phyloP scores from a whole-genome alignment of 805 yeast species.

The Metschnikowia borealis region DNA sequence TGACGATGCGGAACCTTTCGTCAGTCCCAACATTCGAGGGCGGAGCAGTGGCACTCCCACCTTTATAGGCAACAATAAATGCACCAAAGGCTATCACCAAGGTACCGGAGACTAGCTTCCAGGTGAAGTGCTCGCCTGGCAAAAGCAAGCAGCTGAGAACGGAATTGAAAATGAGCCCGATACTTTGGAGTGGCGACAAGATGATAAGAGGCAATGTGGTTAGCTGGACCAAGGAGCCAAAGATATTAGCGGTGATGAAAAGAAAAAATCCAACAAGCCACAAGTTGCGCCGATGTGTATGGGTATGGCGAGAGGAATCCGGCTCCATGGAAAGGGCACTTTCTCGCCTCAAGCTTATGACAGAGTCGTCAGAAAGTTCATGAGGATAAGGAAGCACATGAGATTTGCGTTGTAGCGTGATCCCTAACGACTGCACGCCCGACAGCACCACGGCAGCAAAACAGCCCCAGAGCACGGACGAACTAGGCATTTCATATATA shows the following conservation, averaged over 20 bases:
- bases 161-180: conserved; percentile 84
- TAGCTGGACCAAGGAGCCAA: conserved; percentile 81
- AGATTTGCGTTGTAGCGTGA: conserved; percentile 77
- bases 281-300: conserved; percentile 45
- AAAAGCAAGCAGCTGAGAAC: conserved; percentile 60
- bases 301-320: conserved; percentile 21
- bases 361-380: conserved; percentile 11
- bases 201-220: conserved; percentile 79
- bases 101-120: conserved; percentile 59
- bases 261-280: conserved; percentile 75
- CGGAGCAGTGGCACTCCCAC: conserved; percentile 34
- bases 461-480: conserved; percentile 44
- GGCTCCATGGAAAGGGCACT: conserved; percentile 1
- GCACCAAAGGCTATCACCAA: conserved; percentile 70
- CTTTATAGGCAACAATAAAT: conserved; percentile 68
- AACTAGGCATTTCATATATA: conserved; percentile 6
- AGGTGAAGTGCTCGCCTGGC: conserved; percentile 64
- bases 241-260: conserved; percentile 67
- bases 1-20: conserved; percentile 36
- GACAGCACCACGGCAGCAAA: conserved; percentile 69
- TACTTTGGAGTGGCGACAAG: conserved; percentile 77
- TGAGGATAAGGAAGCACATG: conserved; percentile 41
- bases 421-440: conserved; percentile 75
- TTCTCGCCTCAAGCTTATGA: conserved; percentile 11
- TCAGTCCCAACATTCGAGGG: conserved; percentile 23